Evolutionary conservation across 208 protist genomes (phyloP).

Genomic region (Crithidia brevicula): DNA sequence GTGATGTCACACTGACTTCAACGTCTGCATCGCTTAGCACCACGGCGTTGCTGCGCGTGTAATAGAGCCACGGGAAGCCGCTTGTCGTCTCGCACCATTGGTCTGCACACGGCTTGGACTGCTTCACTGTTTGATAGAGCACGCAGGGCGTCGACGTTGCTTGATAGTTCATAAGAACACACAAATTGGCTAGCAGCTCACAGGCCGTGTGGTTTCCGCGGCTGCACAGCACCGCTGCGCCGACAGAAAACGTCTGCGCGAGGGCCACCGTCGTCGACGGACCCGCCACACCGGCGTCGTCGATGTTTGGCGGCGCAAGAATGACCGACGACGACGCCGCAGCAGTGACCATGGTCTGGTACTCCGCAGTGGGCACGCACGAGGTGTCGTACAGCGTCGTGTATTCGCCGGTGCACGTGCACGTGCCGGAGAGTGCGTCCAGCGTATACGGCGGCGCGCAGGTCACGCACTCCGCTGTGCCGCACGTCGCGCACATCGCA

Average conservation of each 20-base stretch:
- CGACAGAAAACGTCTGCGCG: conserved; percentile 38
- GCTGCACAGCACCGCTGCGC: conserved; percentile 50
- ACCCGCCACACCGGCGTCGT: conserved; percentile 37
- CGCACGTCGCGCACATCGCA: conserved; percentile 55
- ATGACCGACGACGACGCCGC: conserved; percentile 19
- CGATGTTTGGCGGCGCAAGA: conserved; percentile 49
- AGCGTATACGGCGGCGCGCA: conserved; percentile 48
- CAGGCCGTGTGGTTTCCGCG: conserved; percentile 57
- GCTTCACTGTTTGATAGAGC: conserved; percentile 54
- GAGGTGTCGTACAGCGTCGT: conserved; percentile 59
- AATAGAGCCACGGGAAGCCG: conserved; percentile 69
- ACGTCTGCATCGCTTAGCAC: conserved; percentile 29
- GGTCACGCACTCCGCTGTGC: conserved; percentile 26
- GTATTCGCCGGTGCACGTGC: conserved; percentile 47
- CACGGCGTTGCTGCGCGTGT: conserved; percentile 45
- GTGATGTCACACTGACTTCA: conserved; percentile 9
- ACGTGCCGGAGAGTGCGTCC: conserved; percentile 12
- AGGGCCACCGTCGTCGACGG: conserved; percentile 16
- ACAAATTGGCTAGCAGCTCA: conserved; percentile 76
- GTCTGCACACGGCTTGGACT: conserved; percentile 26
- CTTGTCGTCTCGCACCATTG: conserved; percentile 32
- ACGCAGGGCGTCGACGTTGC: conserved; percentile 50
- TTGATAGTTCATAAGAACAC: conserved; percentile 71
- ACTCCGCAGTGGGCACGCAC: conserved; percentile 41
- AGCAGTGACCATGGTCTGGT: conserved; percentile 30